Conservation (phyloP, 805 yeast genomes). For the Lachancea mirantina region DNA sequence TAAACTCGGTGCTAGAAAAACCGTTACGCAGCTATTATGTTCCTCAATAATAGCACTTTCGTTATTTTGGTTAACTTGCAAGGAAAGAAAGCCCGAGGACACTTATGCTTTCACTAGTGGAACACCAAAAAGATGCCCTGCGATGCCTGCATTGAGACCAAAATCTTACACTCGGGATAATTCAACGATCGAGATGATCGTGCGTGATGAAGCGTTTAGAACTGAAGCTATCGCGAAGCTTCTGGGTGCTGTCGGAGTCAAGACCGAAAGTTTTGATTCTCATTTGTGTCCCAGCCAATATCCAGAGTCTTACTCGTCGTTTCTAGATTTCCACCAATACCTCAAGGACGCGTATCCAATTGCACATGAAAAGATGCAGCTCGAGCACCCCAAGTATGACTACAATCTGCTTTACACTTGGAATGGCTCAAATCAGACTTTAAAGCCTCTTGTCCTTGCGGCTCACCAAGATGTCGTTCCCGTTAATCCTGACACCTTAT, state of each 20-base stretch:
- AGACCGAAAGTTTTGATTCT: slow-evolving; percentile 58
- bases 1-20: too few species aligned
- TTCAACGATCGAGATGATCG: slow-evolving; percentile 22
- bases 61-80: too few species aligned
- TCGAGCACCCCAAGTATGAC: slow-evolving; percentile 49
- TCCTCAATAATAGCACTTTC: too few species aligned
- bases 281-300: slow-evolving; percentile 30
- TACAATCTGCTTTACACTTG: slow-evolving; percentile 61
- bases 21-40: too few species aligned
- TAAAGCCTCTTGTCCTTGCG: slow-evolving; percentile 65
- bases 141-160: slow-evolving; percentile 18
- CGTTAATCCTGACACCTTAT: slow-evolving; percentile 50
- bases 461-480: slow-evolving; percentile 90
- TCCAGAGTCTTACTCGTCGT: slow-evolving; percentile 40
- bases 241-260: slow-evolving; percentile 54
- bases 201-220: slow-evolving; percentile 32
- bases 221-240: slow-evolving; percentile 39
- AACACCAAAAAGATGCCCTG: too few species aligned
- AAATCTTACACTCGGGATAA: slow-evolving; percentile 27
- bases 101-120: too few species aligned
- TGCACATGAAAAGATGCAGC: slow-evolving; percentile 39
- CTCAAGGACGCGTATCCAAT: slow-evolving; percentile 51
- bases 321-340: slow-evolving; percentile 44
- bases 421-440: slow-evolving; percentile 44
- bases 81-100: too few species aligned